These are phyloP conservation scores for Hyphodiscus sp. DNA, from an alignment of 2,329 filamentous ascomycete genomes.

Conservation along the genomic window DNA sequence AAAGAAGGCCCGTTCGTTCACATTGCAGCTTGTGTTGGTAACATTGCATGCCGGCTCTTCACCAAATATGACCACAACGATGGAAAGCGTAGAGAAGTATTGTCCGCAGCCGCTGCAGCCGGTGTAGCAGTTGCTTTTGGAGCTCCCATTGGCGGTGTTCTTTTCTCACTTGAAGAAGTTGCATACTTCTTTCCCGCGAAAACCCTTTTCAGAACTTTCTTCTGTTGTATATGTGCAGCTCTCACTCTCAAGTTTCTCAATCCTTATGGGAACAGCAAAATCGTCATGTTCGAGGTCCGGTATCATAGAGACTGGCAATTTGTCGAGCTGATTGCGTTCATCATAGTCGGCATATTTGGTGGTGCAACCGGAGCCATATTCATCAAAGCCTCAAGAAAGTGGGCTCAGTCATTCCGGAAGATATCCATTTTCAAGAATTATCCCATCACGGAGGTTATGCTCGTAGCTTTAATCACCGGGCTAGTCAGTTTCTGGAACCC, in stretches of 20 bases:
- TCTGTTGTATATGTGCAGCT: slow-evolving; percentile 92
- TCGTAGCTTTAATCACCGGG: slow-evolving; percentile 82
- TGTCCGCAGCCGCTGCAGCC: slow-evolving; percentile 88
- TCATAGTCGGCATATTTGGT: slow-evolving; percentile 78
- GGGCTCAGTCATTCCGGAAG: slow-evolving; percentile 83
- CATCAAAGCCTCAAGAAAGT: slow-evolving; percentile 88
- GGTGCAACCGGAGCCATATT: slow-evolving; percentile 84
- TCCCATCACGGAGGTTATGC: slow-evolving; percentile 78
- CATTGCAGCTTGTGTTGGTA: slow-evolving; percentile 90
- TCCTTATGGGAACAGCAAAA: slow-evolving; percentile 92
- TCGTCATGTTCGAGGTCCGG: slow-evolving; percentile 91
- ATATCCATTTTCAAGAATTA: slow-evolving; percentile 73
- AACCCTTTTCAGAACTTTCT: slow-evolving; percentile 94
- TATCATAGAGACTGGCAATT: slow-evolving; percentile 89
- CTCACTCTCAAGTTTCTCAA: slow-evolving; percentile 91
- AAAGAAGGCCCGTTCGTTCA: slow-evolving; percentile 97
- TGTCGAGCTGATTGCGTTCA: slow-evolving; percentile 82
- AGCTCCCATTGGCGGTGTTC: slow-evolving; percentile 79
- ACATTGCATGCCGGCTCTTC: slow-evolving; percentile 91
- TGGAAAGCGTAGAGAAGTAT: slow-evolving; percentile 83
- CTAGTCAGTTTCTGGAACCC: slow-evolving; percentile 89
- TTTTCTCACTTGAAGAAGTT: slow-evolving; percentile 93
- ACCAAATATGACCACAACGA: slow-evolving; percentile 91
- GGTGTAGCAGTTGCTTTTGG: slow-evolving; percentile 94
- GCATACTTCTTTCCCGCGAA: slow-evolving; percentile 97